Percentiles rank a stretch among this genome's conserved stretches.
Evolutionary conservation across 148 eudicot species (phyloP).

Genomic region (Rhododendron ovatum): DNA sequence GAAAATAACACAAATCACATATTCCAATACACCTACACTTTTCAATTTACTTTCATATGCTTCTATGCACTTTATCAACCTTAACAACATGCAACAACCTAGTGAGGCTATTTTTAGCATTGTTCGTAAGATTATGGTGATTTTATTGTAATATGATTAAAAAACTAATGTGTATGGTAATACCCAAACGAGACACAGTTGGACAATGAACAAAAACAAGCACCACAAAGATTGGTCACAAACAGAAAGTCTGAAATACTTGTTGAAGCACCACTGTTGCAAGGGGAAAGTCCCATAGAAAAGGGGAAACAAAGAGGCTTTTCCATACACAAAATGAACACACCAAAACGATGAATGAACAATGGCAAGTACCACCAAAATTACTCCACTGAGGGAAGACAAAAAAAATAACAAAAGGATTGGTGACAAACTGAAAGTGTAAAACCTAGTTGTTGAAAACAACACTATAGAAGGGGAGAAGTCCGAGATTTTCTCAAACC

Average conservation of each 20-base stretch:
- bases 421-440: not conserved
- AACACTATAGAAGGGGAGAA: not conserved
- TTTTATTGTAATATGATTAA: not conserved
- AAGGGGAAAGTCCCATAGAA: not conserved
- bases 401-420: not conserved
- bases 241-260: not conserved
- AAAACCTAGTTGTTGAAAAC: not conserved
- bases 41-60: no score
- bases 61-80: no score
- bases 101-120: no score
- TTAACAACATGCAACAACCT: no score
- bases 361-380: not conserved
- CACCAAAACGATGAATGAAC: not conserved
- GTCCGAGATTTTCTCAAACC: not conserved
- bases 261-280: not conserved
- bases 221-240: not conserved
- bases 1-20: not conserved
- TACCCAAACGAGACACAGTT: not conserved
- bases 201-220: not conserved
- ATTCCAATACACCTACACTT: no score
- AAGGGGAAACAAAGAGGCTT: not conserved
- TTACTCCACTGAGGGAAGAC: not conserved
- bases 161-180: not conserved
- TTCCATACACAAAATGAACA: not conserved
- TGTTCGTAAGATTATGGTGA: not conserved